Conservation (phyloP, 2,329 filamentous ascomycete species). For the Waltergamsia citrina region DNA sequence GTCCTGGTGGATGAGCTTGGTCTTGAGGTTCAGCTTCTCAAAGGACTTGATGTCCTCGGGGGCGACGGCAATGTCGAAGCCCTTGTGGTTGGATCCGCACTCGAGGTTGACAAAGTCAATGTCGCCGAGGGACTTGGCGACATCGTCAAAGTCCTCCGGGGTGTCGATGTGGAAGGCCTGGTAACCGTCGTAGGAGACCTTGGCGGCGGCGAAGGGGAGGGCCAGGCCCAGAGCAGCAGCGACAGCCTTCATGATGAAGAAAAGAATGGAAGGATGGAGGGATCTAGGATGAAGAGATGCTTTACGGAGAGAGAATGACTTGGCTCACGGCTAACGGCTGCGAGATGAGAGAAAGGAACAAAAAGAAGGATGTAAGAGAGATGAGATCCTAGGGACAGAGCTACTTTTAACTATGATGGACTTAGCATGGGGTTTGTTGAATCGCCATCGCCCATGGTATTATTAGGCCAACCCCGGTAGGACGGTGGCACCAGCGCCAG, state of each 20-base stretch:
- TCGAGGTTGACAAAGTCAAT: slow-evolving; percentile 27
- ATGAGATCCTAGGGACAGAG: not conserved
- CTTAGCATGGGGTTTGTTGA: no score
- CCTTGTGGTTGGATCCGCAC: slow-evolving; percentile 4
- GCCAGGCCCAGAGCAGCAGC: slow-evolving; percentile 3
- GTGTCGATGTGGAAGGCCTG: slow-evolving; percentile 33
- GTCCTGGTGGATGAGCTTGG: slow-evolving; percentile 26
- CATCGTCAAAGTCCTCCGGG: slow-evolving; percentile 16
- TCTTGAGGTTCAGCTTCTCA: slow-evolving; percentile 18
- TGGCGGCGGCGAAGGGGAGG: slow-evolving; percentile 32
- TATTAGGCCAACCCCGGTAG: no score
- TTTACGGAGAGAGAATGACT: not conserved
- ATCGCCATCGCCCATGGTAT: no score
- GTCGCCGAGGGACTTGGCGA: slow-evolving; percentile 20
- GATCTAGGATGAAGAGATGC: not conserved
- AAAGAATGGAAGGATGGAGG: not conserved
- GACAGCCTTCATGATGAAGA: slow-evolving; percentile 1
- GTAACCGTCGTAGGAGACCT: slow-evolving; percentile 30
- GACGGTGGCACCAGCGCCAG: no score
- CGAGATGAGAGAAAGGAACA: no score
- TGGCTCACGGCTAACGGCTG: no score
- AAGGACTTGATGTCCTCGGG: slow-evolving; percentile 23
- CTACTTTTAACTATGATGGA: no score
- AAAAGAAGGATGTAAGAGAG: no score
- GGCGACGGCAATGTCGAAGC: slow-evolving; percentile 29